These are phyloP conservation scores for Scopulariopsis brevicaulis DNA, from an alignment of 2,329 filamentous ascomycete species.

Conservation along the genomic window DNA sequence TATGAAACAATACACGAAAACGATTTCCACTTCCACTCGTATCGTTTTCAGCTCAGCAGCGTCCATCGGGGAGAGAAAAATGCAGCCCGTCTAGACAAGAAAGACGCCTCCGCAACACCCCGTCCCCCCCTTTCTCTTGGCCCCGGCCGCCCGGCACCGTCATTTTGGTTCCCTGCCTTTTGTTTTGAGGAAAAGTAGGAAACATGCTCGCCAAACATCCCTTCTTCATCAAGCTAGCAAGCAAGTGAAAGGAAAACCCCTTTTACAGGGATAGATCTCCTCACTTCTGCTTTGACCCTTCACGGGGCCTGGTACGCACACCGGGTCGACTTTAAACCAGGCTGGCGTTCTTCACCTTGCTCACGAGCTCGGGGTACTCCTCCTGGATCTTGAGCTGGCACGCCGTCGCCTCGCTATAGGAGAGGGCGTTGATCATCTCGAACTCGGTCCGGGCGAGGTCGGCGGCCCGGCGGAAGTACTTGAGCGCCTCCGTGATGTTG, in stretches of 20 bases:
- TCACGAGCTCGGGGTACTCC: slow-evolving; percentile 72
- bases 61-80: neutral
- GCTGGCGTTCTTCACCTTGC: slow-evolving; percentile 12
- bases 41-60: neutral
- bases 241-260: neutral
- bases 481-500: slow-evolving; percentile 88
- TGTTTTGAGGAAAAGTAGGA: no score
- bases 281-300: neutral
- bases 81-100: neutral
- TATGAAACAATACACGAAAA: neutral
- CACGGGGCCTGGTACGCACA: neutral
- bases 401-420: slow-evolving; percentile 91
- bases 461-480: slow-evolving; percentile 93
- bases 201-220: no score
- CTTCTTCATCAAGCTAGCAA: no score
- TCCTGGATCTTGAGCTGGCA: slow-evolving; percentile 90
- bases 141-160: neutral
- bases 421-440: slow-evolving; percentile 92
- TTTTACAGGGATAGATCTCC: neutral
- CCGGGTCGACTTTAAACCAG: neutral
- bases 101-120: neutral
- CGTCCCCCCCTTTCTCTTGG: neutral
- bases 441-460: slow-evolving; percentile 90
- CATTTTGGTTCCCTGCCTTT: neutral
- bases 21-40: neutral